Base-by-base conservation (phyloP, 1,139 yeast species). In the Blastobotrys elegans region DNA sequence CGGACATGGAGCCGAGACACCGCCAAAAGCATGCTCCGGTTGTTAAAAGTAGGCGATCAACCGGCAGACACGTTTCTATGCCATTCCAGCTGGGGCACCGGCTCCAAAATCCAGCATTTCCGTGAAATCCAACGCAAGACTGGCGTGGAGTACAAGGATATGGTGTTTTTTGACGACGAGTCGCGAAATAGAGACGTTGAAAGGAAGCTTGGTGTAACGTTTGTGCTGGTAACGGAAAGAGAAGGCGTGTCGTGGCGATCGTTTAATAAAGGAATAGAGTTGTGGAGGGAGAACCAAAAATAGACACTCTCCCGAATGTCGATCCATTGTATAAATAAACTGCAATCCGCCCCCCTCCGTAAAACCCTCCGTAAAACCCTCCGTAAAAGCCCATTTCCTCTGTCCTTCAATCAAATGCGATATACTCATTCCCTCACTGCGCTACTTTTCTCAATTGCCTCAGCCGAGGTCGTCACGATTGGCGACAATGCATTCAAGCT, bases 141-240 rank as follows among this genome's bases (percentile, higher is more conserved):
- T 4, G 79, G 75, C n/a, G 67, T 81, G 16, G 66, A 62, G 2
- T 68, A 63, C 44, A 70, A 75, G 1, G 74, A 79, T 30, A 77
- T 82, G 71, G 69, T 84, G 11, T 71, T 84, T 45, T 84, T 75
- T 58, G 92, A 84, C 60, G 92, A 84, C 60, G 92, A 84, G 61
- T 53, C 61, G 49, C 69, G 92, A 52, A 84, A 84, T 56, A 70
- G 68, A 51, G 92, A 84, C 55, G 90, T 84, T 3, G 77, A 76
- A 55, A 52, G 57, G 5, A 58, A 67, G 4, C 70, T 83, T 5
- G 83, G 84, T 10, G 84, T 84, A 47, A 71, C 74, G 45, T 83
- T 83, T 62, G 77, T 75, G 22, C 74, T 76, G 55, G 74, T 83
- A 13, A 70, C 67, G 42, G 60, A 68, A 5, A 68, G 64, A 43